phyloP scores from a whole-genome alignment of 352 stramenopile genomes.

The Saprolegnia parasitica region DNA sequence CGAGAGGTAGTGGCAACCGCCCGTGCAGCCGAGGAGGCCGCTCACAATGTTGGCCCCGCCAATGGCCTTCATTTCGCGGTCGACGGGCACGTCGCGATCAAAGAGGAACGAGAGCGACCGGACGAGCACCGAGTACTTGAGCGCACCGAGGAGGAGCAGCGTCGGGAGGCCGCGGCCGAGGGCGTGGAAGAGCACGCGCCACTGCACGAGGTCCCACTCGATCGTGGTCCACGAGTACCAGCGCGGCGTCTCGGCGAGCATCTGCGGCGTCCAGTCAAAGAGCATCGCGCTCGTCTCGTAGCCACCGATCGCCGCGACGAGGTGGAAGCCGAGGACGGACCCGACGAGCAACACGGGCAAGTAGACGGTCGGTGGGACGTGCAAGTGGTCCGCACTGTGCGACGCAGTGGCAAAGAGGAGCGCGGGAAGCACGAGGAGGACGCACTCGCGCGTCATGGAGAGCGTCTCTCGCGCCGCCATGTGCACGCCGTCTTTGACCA shows the following conservation, averaged over 20 bases:
- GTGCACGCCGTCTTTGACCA: constrained; percentile 77
- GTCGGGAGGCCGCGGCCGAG: constrained; percentile 62
- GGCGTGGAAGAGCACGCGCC: constrained; percentile 51
- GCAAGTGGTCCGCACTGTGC: constrained; percentile 51
- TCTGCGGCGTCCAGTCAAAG: constrained; percentile 57
- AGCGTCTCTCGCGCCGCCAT: constrained; percentile 62
- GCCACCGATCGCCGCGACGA: constrained; percentile 32
- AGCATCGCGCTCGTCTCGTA: constrained; percentile 39
- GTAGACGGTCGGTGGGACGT: constrained; percentile 60
- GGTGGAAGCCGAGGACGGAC: constrained; percentile 60
- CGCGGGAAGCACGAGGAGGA: constrained; percentile 47
- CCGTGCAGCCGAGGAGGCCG: constrained; percentile 60
- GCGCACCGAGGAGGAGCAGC: constrained; percentile 61
- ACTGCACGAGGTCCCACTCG: constrained; percentile 53
- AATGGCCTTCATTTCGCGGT: constrained; percentile 79
- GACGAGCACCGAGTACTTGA: constrained; percentile 79
- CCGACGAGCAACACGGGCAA: constrained; percentile 61
- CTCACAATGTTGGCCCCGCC: constrained; percentile 65
- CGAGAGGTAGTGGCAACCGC: constrained; percentile 73
- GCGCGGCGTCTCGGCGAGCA: constrained; percentile 64
- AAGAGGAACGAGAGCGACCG: constrained; percentile 79
- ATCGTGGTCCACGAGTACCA: constrained; percentile 76
- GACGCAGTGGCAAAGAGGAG: constrained; percentile 54
- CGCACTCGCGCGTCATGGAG: constrained; percentile 27
- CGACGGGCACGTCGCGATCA: constrained; percentile 64